Evolutionary conservation across 768 basidiomycete genomes (phyloP).

Genomic region (Naganishia vaughanmartiniae): DNA sequence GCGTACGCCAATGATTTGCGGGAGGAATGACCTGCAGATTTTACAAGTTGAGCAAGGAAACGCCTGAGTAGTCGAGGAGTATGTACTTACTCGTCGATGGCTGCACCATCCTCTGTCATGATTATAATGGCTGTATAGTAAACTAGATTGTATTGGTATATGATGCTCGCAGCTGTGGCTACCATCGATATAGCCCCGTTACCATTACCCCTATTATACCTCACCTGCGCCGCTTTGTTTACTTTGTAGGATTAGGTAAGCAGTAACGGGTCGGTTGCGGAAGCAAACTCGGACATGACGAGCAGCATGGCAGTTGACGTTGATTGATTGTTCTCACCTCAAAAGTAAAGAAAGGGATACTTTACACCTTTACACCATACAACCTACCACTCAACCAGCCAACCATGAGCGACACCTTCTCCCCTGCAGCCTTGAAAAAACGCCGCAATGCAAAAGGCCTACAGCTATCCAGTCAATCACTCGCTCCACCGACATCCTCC

Average conservation of each 20-base stretch:
- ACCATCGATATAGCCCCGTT: no score
- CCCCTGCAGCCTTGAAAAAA: conserved; percentile 25
- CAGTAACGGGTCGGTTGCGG: neutral
- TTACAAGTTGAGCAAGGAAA: no score
- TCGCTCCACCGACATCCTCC: conserved; percentile 32
- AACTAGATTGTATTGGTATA: no score
- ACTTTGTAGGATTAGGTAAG: conserved; percentile 17
- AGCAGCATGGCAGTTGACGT: neutral
- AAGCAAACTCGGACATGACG: neutral
- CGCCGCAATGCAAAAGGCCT: conserved; percentile 37
- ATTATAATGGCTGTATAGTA: neutral
- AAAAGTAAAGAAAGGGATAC: neutral
- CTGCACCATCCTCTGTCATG: neutral
- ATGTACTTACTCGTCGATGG: conserved; percentile 6
- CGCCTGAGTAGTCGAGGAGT: no score
- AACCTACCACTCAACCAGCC: neutral
- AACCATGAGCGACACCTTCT: conserved; percentile 13
- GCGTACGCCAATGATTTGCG: conserved; percentile 52
- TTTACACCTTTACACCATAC: no score
- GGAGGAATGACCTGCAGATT: conserved; percentile 49
- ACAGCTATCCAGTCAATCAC: conserved; percentile 30
- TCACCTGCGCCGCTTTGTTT: no score
- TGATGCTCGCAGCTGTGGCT: no score
- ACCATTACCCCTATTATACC: no score
- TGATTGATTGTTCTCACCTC: conserved; percentile 5